Evolutionary conservation across 75 land plant species (phyloP).

Genomic region (Adiantum capillusveneris): DNA sequence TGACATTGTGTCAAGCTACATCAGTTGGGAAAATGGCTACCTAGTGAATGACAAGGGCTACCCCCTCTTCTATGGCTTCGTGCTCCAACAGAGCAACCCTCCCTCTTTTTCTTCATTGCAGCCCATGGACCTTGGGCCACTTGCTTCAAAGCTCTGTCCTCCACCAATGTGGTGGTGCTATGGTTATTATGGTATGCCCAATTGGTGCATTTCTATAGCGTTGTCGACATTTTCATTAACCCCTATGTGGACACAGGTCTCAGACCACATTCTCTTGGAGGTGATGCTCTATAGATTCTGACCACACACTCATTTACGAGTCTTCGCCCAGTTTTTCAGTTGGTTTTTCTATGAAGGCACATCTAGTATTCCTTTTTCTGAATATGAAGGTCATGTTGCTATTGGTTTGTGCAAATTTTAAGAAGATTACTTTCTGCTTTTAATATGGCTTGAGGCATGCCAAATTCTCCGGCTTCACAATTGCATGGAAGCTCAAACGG

Average conservation of each 20-base stretch:
- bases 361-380: no score
- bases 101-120: slow-evolving; percentile 45
- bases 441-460: no score
- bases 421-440: no score
- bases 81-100: slow-evolving; percentile 10
- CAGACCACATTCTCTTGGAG: slow-evolving; percentile 70
- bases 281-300: slow-evolving; percentile 73
- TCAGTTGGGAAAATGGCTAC: slow-evolving; percentile 37
- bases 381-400: no score
- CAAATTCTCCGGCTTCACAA: no score
- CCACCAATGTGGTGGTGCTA: slow-evolving; percentile 6
- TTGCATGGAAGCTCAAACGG: no score
- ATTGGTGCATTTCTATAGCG: slow-evolving; percentile 50
- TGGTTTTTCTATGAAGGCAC: no score
- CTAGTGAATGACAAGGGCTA: slow-evolving; percentile 81
- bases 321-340: no score
- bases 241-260: slow-evolving; percentile 65
- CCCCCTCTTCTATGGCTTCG: slow-evolving; percentile 52
- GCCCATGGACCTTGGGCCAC: slow-evolving; percentile 73
- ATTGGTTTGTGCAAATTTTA: no score
- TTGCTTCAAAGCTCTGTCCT: slow-evolving; percentile 48
- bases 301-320: slow-evolving; percentile 61
- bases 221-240: slow-evolving; percentile 66
- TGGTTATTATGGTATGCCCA: slow-evolving; percentile 36
- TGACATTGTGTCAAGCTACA: slow-evolving; percentile 56